phyloP scores from a whole-genome alignment of 169 alveolate species.

The Plasmodium berghei region DNA sequence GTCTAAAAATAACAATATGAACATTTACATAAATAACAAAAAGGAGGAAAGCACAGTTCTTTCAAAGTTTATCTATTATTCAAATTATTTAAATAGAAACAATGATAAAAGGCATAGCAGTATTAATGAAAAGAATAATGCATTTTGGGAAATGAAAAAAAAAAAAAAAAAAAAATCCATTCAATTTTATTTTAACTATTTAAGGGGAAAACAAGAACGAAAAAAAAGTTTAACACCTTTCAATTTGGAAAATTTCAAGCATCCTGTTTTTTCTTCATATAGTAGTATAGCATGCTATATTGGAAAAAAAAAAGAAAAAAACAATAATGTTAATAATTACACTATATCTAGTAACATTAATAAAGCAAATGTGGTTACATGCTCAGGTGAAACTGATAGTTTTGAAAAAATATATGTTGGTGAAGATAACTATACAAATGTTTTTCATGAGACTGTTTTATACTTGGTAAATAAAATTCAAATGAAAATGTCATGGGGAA shows the following conservation, averaged over 20 bases:
- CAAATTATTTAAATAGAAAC: too few relatives aligned
- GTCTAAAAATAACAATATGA: constrained; percentile 45
- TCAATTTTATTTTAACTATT: constrained; percentile 9
- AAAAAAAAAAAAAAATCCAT: too few relatives aligned
- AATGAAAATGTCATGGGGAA: constrained; percentile 17
- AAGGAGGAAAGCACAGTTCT: constrained; percentile 15
- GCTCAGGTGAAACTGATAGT: neutral
- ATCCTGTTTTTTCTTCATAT: too few relatives aligned
- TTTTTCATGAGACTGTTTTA: neutral
- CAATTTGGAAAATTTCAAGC: too few relatives aligned
- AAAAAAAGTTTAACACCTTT: neutral
- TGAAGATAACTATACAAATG: neutral
- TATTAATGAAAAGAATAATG: too few relatives aligned
- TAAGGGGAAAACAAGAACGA: constrained; percentile 1
- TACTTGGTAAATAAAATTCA: constrained; percentile 7
- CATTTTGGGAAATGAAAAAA: too few relatives aligned
- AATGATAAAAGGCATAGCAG: too few relatives aligned
- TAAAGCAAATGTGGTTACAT: too few relatives aligned
- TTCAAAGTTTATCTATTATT: constrained; percentile 2
- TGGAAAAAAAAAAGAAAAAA: too few relatives aligned
- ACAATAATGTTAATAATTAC: too few relatives aligned
- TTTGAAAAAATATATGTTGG: neutral
- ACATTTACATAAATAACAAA: constrained; percentile 51
- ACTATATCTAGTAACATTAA: too few relatives aligned
- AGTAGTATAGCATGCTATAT: too few relatives aligned